Evolutionary conservation across 805 yeast species (phyloP), one percentile per base, ranked within the genome.

Genomic region (Torulaspora microellipsoides): DNA sequence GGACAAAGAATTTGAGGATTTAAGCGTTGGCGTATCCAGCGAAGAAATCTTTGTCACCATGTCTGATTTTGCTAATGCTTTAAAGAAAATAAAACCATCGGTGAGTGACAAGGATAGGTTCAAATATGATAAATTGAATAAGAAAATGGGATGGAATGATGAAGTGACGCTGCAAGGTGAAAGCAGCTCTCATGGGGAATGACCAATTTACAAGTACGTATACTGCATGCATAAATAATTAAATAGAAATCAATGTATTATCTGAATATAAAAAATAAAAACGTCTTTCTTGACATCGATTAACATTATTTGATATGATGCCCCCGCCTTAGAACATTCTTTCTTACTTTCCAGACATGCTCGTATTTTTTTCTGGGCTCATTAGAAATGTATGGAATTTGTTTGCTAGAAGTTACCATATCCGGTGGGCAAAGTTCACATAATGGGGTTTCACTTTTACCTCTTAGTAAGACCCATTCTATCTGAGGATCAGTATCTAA

Each of bases 41-140:
- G 49, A 60, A 23, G 67, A 65, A 13, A 59, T 64, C 41, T 73
- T 84, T 11, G 95, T 91, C 8, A 76, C 81, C 0, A 60, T 60
- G 43, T 73, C 68, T 1, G 95, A 93, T 62, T 91, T 91, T 54
- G 70, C 71, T 31, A 58, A 53, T 8, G 97, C 98, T 0, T 73
- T 93, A 47, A 68, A 69, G 27, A 79, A 78, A 49, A 87, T 93
- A 14, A 82, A 83, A 49, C 97, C 98, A 1, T 85, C 95, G 61
- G 99, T 91, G 4, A 81, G 89, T 52, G 97, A 88, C 58, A 74
- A 71, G 48, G 97, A 90, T 58, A 75, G 96, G 49, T 55, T 69
- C 33, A 85, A 82, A 58, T 90, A 90, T 60, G 93, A 86, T 46
- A 70, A 73, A 50, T 67, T 88, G 57, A 85, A 83, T 53, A 82